phyloP scores from a whole-genome alignment of 257 asterid genomes.

The Leptodermis oblonga region DNA sequence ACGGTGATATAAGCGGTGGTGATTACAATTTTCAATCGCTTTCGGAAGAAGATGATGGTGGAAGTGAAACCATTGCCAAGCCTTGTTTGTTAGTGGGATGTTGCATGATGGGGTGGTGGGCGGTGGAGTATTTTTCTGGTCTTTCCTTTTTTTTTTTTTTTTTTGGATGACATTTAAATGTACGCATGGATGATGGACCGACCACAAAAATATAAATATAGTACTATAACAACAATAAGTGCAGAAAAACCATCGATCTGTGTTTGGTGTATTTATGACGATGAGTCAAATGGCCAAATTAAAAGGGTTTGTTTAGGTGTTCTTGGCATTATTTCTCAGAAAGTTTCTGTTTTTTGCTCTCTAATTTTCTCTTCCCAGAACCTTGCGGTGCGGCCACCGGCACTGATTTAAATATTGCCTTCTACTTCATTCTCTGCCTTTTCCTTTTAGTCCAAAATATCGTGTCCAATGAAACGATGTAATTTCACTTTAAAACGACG shows the following conservation, averaged over 20 bases:
- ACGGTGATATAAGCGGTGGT: conserved; percentile 18
- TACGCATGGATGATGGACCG: conserved; percentile 15
- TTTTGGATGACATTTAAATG: neutral
- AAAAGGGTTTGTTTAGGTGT: neutral
- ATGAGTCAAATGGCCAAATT: conserved; percentile 5
- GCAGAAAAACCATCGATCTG: neutral
- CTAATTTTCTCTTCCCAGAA: neutral
- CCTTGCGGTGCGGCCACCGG: neutral
- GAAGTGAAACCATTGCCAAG: conserved; percentile 22
- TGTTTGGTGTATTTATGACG: neutral
- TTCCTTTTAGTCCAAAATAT: neutral
- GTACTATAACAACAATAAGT: neutral
- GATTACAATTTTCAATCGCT: conserved; percentile 8
- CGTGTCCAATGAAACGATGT: too few relatives aligned
- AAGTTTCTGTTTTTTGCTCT: neutral
- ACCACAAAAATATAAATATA: neutral
- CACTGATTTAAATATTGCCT: neutral
- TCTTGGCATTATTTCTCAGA: neutral
- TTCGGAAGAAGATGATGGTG: conserved; percentile 16
- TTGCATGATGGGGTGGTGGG: conserved; percentile 32
- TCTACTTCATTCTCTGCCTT: too few relatives aligned
- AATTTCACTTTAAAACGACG: too few relatives aligned
- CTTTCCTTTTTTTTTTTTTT: neutral
- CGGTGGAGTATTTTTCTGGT: conserved; percentile 20
- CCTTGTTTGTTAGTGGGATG: conserved; percentile 24